phyloP scores from a whole-genome alignment of 2,329 filamentous ascomycete genomes.

The Exophiala sideris region DNA sequence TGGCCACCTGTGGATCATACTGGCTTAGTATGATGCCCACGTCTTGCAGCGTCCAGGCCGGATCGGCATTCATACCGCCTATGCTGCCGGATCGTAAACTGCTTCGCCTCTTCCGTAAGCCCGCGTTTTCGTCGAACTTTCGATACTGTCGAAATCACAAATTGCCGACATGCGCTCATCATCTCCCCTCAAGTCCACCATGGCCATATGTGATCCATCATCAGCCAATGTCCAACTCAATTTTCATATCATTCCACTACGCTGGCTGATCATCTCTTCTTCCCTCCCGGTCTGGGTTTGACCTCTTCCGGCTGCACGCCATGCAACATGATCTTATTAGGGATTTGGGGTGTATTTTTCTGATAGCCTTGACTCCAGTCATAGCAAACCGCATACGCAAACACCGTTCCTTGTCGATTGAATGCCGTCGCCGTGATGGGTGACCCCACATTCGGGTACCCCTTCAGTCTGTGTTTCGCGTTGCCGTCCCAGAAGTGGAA shows the following conservation, averaged over 20 bases:
- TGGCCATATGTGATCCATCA: too few relatives aligned
- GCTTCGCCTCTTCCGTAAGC: too few relatives aligned
- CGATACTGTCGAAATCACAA: too few relatives aligned
- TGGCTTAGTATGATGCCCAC: too few relatives aligned
- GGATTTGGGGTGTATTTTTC: slow-evolving; percentile 66
- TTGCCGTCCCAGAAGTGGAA: slow-evolving; percentile 80
- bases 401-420: slow-evolving; percentile 78
- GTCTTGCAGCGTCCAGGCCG: too few relatives aligned
- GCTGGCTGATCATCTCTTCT: slow-evolving; percentile 33
- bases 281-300: slow-evolving; percentile 50
- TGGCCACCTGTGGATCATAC: too few relatives aligned
- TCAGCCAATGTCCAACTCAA: neutral
- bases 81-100: too few relatives aligned
- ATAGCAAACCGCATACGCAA: slow-evolving; percentile 88
- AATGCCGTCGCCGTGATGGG: slow-evolving; percentile 91
- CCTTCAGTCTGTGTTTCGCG: slow-evolving; percentile 83
- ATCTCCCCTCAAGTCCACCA: too few relatives aligned
- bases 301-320: slow-evolving; percentile 66
- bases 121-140: too few relatives aligned
- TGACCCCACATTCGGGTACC: slow-evolving; percentile 78
- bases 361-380: slow-evolving; percentile 98
- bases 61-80: too few relatives aligned
- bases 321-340: slow-evolving; percentile 83
- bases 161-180: too few relatives aligned
- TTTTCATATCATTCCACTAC: neutral